Base-by-base conservation (phyloP, 2,329 filamentous ascomycete species). In the Tolypocladium album region DNA sequence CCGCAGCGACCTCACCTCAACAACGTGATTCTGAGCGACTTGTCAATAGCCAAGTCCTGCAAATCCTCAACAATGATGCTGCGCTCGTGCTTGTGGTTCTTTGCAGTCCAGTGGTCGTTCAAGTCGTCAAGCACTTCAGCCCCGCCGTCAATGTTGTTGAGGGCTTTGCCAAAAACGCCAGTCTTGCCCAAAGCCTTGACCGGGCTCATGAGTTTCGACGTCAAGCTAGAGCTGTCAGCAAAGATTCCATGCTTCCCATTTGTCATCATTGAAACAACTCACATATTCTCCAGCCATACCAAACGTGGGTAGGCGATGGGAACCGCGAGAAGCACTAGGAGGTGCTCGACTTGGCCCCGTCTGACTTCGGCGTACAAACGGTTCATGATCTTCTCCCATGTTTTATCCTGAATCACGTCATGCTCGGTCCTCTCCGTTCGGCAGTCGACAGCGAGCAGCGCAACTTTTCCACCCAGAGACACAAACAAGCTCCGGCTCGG, bases 101-200 rank as follows among this genome's bases (percentile, higher is more conserved):
- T 96, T 43, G 93, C 90, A 0, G 93, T 97, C 94, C 94, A 99
- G 71, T 99, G 93, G 72, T 97, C 94, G 70, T 97, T 93, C 12
- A 96, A 77, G 67, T 96, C 92, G 70, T 96, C 92, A 36, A 96
- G 78, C 17, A 97, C 89, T 73, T 97, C 94, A 7, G 94, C 89
- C 22, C 91, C 91, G 27, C 91, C 92, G 68, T 97, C 92, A 66
- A 96, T 92, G 65, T 89, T 89, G 76, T 96, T 96, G 45, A 96
- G 79, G 52, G 95, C 85, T 61, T 83, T 83, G 4, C 91, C 90
- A 58, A 97, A 80, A 65, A 95, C 74, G 1, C 93, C 92, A 42
- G 88, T 83, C 68, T 90, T 88, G 45, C 92, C 90, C 31, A 97
- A 79, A 6, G 90, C 90, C 73, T 97, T 97, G 71, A 96, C 82